Percentiles rank a stretch among this genome's conserved stretches.
These are phyloP conservation scores for grape (Vitis vinifera) DNA, from an alignment of 164 flowering plant species.

Conservation along the genomic window ASM3070453v1 NC_081811.1:5354001-5354500, in stretches of 20 bases:
- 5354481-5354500: no score
- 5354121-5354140: conserved; percentile 44
- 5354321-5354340: conserved; percentile 60
- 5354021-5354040: no score
- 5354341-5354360: conserved; percentile 84
- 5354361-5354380: conserved; percentile 84
- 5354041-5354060: no score
- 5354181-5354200: conserved; percentile 68
- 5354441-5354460: no score
- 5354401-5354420: conserved; percentile 79
- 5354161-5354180: conserved; percentile 69
- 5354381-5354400: conserved; percentile 80
- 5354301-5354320: conserved; percentile 86
- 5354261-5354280: conserved; percentile 78
- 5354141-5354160: conserved; percentile 75
- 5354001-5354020: no score
- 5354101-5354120: conserved; percentile 74
- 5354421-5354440: conserved; percentile 49
- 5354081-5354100: conserved; percentile 51
- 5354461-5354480: no score
- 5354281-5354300: conserved; percentile 75
- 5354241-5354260: conserved; percentile 62
- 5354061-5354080: not conserved
- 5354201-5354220: conserved; percentile 66
- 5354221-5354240: conserved; percentile 87